Base-by-base conservation (phyloP, 2,329 filamentous ascomycete genomes). In the Fusarium sp. region DNA sequence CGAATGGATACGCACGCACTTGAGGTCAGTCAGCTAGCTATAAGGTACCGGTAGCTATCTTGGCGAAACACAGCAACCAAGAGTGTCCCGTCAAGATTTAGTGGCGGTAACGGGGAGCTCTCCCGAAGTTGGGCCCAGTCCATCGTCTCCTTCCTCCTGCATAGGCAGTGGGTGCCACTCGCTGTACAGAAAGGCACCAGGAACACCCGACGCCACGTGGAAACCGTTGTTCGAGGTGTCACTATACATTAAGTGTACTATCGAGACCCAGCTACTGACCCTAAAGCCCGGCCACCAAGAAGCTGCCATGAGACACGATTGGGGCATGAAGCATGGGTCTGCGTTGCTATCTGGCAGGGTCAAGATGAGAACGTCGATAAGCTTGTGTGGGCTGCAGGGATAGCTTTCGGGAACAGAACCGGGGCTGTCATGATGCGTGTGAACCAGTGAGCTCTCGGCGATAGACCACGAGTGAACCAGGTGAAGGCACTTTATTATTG, bases 201-300 rank as follows among this genome's bases (percentile, higher is more conserved):
- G 61, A 59, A 69, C 64, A 63, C 49, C 61, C 61, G 58, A 42
- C 58, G 69, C 69, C 67, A 71, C 69, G 71, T 71, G 71, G 59
- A 59, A 72, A 56, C 53, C 48, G 65, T 70, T 64, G 56, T 46
- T 56, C 54, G 52, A 59, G 48, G 54, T 58, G 63, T 66, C 54
- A 59, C 59, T 71, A 45, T 62, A 61, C 50, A 63, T 67, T 23
- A 45, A 55, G 46, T 46, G 56, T 67, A 61, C 66, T 46, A 37
- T 50, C 37, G 49, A 60, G 52, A 39, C 52, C 49, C 47, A 49
- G 45, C 43, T 46, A 56, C 60, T 33, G 40, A 35, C 36, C 33
- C 41, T 21, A 52, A 42, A 13, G 56, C 45, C 39, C 36, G 40
- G 51, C 45, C 41, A 58, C 62, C 56, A 51, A 49, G 31, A 55